These are phyloP conservation scores for Jaapia argillacea DNA, from an alignment of 768 basidiomycete species.

Conservation along the genomic window DNA sequence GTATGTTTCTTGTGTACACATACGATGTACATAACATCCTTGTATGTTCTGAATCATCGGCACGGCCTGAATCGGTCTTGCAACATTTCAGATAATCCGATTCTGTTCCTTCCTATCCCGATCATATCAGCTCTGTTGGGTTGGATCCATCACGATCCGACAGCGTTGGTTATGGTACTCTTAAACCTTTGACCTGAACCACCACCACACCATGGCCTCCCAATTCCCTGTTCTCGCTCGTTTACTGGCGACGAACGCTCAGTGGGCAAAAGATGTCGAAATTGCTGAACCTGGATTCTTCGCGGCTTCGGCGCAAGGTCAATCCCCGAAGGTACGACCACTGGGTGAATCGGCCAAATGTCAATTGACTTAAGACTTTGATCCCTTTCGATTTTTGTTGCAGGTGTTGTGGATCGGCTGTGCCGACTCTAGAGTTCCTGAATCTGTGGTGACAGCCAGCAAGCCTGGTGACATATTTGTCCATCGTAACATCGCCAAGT, in stretches of 20 bases:
- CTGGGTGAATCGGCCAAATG: not conserved
- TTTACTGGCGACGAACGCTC: constrained; percentile 42
- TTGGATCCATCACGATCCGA: no score
- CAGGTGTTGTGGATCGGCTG: constrained; percentile 68
- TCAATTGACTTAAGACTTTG: no score
- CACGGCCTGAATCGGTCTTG: no score
- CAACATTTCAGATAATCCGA: no score
- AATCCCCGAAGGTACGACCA: constrained; percentile 47
- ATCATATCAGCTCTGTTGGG: no score
- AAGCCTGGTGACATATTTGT: constrained; percentile 68
- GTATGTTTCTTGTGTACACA: no score
- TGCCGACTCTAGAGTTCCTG: constrained; percentile 71
- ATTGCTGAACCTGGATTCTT: constrained; percentile 57
- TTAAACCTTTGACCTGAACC: no score
- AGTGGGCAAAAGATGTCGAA: constrained; percentile 60
- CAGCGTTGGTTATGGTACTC: no score
- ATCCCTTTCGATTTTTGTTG: no score
- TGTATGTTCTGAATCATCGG: no score
- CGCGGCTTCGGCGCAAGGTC: constrained; percentile 44
- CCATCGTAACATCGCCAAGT: constrained; percentile 81
- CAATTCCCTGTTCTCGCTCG: constrained; percentile 11
- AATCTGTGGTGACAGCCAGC: constrained; percentile 48
- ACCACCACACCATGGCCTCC: not conserved
- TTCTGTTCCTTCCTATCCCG: no score
- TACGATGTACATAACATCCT: no score